Percentiles rank a stretch among this genome's conserved stretches.
These are phyloP conservation scores for Bacidia rubella DNA, from an alignment of 495 filamentous ascomycete genomes.

Conservation along the genomic window DNA sequence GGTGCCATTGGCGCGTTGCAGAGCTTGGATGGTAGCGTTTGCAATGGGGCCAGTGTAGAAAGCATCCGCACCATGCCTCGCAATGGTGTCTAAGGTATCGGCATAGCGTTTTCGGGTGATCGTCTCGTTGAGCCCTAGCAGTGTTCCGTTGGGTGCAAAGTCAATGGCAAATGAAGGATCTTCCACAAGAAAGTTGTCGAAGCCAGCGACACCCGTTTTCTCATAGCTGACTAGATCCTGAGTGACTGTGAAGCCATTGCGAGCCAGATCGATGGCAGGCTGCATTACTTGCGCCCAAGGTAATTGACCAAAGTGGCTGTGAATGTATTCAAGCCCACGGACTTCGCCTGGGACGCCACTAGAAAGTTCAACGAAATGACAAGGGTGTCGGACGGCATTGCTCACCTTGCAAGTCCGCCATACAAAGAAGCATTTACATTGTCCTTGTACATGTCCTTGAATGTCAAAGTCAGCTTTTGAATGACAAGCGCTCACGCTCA, in stretches of 20 bases:
- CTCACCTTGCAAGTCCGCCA: slow-evolving; percentile 54
- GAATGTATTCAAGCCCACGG: slow-evolving; percentile 60
- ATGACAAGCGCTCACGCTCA: background rate
- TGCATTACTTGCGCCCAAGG: slow-evolving; percentile 56
- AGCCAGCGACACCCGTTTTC: slow-evolving; percentile 26
- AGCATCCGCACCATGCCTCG: slow-evolving; percentile 48
- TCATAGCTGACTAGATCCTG: slow-evolving; percentile 61
- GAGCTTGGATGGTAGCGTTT: slow-evolving; percentile 52
- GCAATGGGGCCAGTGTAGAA: slow-evolving; percentile 69
- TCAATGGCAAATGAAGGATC: slow-evolving; percentile 73
- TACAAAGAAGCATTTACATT: slow-evolving; percentile 33
- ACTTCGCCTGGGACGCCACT: slow-evolving; percentile 77
- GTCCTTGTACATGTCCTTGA: slow-evolving; percentile 58
- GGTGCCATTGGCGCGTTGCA: slow-evolving; percentile 55
- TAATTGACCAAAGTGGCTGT: slow-evolving; percentile 56
- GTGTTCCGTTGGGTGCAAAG: slow-evolving; percentile 70
- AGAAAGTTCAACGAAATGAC: slow-evolving; percentile 1
- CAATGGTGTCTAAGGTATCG: slow-evolving; percentile 62
- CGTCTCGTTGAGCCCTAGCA: slow-evolving; percentile 54
- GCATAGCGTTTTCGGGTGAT: slow-evolving; percentile 72
- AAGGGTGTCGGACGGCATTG: background rate
- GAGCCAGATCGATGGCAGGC: slow-evolving; percentile 61
- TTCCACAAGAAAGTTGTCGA: slow-evolving; percentile 49
- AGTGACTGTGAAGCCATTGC: slow-evolving; percentile 58
- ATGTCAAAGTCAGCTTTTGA: too few species aligned